Base-by-base conservation (phyloP, 768 basidiomycete genomes). In the Calocera viscosa region DNA sequence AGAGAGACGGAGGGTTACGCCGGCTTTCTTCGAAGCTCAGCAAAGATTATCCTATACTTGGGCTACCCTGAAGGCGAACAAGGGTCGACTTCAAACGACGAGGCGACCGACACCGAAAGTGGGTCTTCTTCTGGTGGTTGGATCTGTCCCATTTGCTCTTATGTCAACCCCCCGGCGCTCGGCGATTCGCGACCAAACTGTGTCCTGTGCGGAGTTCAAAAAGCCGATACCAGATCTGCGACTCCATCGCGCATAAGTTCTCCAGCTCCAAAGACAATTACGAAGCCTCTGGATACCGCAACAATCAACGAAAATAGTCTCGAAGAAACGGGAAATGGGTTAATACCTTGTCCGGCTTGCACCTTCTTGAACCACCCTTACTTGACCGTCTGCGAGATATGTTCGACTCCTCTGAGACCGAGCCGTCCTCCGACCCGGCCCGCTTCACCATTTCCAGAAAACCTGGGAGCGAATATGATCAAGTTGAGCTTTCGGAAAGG, bases 401-500 rank as follows among this genome's bases (percentile, higher is more conserved):
- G 95, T 73, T 81, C 81, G 3, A 87, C 91, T 2, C 78, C 83
- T 0, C 78, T 97, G 11, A 86, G 85, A 32, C 41, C 71, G 67
- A 19, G 63, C 68, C 22, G 66, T 64, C 86, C 88, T 0, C 77
- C 84, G 0, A 87, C 89, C 12, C 82, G 88, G 28, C 83, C 88
- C 1, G 74, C 78, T 8, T 86, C 89, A 5, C 77, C 78, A 0
- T 75, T 76, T 26, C 73, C 77, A 11, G 71, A 72, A 5, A 73
- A 60, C 26, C 19, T 60, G 53, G 26, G 26, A 2, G 53, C 78
- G n/a, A 72, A 79, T 33, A 79, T 87, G 67, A 83, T 96, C 63
- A 88, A 90, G 70, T 74, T 99, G 66, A 94, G 91, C 75, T 97
- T 99, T 75, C 82, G 95, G 47, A 90, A 86, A 74, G 93, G 94